Base-by-base conservation (phyloP, 2,329 filamentous ascomycete genomes). In the Acephala macrosclerotiorum region DNA sequence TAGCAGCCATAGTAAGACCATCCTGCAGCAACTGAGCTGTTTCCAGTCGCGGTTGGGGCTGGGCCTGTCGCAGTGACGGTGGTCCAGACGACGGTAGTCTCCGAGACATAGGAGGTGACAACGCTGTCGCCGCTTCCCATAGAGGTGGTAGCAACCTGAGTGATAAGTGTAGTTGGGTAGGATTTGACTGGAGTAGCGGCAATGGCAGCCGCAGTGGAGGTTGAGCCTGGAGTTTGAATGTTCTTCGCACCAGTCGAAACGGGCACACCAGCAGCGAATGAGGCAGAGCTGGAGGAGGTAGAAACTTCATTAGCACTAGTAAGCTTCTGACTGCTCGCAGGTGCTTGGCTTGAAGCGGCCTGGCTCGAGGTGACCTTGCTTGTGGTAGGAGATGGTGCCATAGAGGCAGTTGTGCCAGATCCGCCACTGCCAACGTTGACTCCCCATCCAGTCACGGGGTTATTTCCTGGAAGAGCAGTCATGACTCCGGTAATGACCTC, bases 371-470 rank as follows among this genome's bases (percentile, higher is more conserved):
- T 9, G 29, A 33, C 49, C 35, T 55, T 29, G 60, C 60, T 59
- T 22, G 59, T 35, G 35, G 49, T 22, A n/a, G 67, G 36, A 16
- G 63, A 20, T n/a, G 64, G 42, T 20, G 62, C 11, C 11, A 63
- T 26, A 8, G 67, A 42, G 33, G 49, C 25, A 38, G 67, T 33
- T 14, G 69, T n/a, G 45, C 67, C 57, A 26, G 56, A 35, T n/a
- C 66, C 53, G 20, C 51, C 40, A 47, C 59, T 29, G 20, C 38
- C 61, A 42, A 70, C 63, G 16, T 73, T 73, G 6, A 72, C 68
- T 18, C 74, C 64, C 84, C 84, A 89, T 55, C 84, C 83, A 42
- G 80, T 80, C n/a, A 88, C 74, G 3, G 82, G 80, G 77, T 86
- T 85, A 75, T 82, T 79, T 33, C 88, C 86, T 1, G 88, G 87